A percentile compares a stretch with the other conserved stretches of the same genome.
Conservation (phyloP, 176 grass and related monocot genomes). For the Thalia dealbata region DNA sequence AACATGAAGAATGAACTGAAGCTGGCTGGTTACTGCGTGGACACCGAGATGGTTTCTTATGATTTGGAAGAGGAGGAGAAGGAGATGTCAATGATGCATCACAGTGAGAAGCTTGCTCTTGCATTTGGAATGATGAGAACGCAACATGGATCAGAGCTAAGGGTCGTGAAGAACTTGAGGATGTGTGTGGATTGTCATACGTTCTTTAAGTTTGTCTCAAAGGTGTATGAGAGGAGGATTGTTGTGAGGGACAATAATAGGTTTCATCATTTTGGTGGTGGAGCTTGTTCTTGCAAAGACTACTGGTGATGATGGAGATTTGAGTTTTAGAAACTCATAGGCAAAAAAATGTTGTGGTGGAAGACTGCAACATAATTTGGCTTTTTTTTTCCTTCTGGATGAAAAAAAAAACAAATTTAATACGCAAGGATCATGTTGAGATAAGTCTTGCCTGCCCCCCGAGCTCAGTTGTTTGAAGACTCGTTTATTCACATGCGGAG, state of each 20-base stretch:
- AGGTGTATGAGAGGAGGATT: constrained; percentile 13
- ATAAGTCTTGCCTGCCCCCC: too few species aligned
- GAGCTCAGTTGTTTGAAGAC: too few species aligned
- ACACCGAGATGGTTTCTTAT: constrained; percentile 15
- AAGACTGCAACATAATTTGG: too few species aligned
- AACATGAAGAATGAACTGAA: constrained; percentile 20
- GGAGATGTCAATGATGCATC: constrained; percentile 19
- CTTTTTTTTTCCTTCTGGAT: too few species aligned
- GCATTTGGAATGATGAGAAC: constrained; percentile 14
- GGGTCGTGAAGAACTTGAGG: constrained; percentile 27
- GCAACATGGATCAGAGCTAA: background rate
- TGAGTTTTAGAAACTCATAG: too few species aligned
- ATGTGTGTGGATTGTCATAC: constrained; percentile 23
- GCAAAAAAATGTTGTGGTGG: too few species aligned
- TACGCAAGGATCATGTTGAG: too few species aligned
- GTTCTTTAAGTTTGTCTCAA: constrained; percentile 22
- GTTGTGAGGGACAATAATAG: constrained; percentile 17
- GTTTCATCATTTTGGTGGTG: constrained; percentile 24
- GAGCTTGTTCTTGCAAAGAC: constrained; percentile 20
- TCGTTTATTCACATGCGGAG: too few species aligned
- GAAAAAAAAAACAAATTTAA: too few species aligned
- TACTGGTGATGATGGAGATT: constrained; percentile 22
- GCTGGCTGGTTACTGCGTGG: constrained; percentile 13
- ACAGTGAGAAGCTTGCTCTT: constrained; percentile 25
- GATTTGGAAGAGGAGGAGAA: constrained; percentile 24